Conservation (phyloP, 2,329 filamentous ascomycete species). For the Leptographium flavum region DNA sequence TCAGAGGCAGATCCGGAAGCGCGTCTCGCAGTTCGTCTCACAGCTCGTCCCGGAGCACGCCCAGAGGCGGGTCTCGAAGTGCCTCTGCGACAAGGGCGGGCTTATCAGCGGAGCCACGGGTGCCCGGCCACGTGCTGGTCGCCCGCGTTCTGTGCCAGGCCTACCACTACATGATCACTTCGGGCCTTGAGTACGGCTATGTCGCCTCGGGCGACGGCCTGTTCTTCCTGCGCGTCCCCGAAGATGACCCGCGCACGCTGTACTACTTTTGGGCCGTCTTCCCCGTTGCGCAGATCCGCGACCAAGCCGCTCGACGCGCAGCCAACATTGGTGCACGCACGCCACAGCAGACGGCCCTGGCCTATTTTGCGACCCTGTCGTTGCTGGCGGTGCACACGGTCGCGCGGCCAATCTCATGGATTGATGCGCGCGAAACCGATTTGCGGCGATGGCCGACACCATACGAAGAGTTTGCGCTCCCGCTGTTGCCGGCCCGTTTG, state of each 20-base stretch:
- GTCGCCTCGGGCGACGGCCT: slow-evolving; percentile 6
- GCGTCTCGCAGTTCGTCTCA: too few species aligned
- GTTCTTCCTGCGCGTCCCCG: slow-evolving; percentile 3
- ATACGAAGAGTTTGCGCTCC: neutral
- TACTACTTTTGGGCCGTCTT: slow-evolving; percentile 4
- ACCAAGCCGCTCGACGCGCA: neutral
- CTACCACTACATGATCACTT: slow-evolving; percentile 7
- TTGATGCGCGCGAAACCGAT: neutral
- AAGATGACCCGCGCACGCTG: slow-evolving; percentile 2
- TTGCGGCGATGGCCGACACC: neutral
- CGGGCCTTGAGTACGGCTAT: slow-evolving; percentile 6
- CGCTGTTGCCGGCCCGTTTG: neutral
- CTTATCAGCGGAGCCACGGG: too few species aligned
- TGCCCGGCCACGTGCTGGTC: neutral
- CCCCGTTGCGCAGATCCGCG: neutral
- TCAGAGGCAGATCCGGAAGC: too few species aligned
- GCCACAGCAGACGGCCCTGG: neutral
- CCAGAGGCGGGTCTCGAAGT: too few species aligned
- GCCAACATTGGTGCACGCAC: too few species aligned
- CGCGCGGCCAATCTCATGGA: neutral
- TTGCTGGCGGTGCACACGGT: neutral
- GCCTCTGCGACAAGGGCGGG: too few species aligned
- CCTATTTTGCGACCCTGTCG: neutral
- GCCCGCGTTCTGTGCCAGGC: slow-evolving; percentile 5
- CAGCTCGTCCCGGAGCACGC: too few species aligned